Evolutionary conservation across 441 rosid species (phyloP).

Genomic region (Jatropha multifida): DNA sequence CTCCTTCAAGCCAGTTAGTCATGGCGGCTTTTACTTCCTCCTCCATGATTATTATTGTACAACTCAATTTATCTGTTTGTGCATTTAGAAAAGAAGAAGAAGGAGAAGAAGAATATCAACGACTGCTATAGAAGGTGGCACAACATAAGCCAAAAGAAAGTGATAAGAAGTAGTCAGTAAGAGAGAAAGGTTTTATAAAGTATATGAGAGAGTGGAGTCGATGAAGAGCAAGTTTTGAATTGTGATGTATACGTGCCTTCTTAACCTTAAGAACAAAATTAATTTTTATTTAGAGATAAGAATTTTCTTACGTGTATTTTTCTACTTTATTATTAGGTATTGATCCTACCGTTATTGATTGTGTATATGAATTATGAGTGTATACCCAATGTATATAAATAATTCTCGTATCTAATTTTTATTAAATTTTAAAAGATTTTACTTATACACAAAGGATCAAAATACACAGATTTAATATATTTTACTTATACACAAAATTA

Average conservation of each 20-base stretch:
- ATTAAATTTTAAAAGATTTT: too few species aligned
- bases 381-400: too few species aligned
- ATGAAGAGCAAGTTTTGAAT: conserved; percentile 31
- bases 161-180: conserved; percentile 20
- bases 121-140: neutral
- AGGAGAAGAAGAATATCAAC: neutral
- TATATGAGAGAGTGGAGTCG: conserved; percentile 44
- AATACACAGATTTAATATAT: too few species aligned
- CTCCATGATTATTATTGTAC: conserved; percentile 25
- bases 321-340: too few species aligned
- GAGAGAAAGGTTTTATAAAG: conserved; percentile 18
- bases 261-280: conserved; percentile 1
- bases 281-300: too few species aligned
- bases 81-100: neutral
- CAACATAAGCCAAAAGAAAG: conserved; percentile 17
- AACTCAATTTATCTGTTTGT: neutral
- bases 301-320: too few species aligned
- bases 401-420: too few species aligned
- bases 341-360: too few species aligned
- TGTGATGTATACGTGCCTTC: conserved; percentile 24
- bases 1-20: conserved; percentile 20
- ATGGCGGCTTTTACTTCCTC: conserved; percentile 15
- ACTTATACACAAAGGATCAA: too few species aligned
- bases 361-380: too few species aligned
- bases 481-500: too few species aligned